Conservation (phyloP, 108 stramenopile species). For the Cyclotella atomus region DNA sequence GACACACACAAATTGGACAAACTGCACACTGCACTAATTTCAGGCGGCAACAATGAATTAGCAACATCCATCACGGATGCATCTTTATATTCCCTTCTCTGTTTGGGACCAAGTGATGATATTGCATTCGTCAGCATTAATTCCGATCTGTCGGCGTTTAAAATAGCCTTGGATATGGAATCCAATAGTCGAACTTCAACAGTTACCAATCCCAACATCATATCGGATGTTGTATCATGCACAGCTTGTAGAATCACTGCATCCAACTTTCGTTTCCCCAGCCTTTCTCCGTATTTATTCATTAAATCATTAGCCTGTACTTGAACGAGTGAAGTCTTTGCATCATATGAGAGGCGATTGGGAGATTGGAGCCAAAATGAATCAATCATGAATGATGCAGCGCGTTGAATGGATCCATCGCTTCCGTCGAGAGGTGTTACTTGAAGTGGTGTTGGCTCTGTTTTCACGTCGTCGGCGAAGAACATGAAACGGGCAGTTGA, state of each 20-base stretch:
- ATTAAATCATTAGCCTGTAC: slow-evolving; percentile 58
- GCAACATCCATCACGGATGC: slow-evolving; percentile 54
- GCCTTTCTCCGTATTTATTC: slow-evolving; percentile 66
- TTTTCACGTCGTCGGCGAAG: not conserved
- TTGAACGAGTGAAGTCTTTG: slow-evolving; percentile 33
- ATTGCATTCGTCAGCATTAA: slow-evolving; percentile 56
- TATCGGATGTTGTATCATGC: slow-evolving; percentile 29
- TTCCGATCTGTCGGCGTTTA: slow-evolving; percentile 56
- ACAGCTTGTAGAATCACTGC: slow-evolving; percentile 44
- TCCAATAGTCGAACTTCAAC: slow-evolving; percentile 58
- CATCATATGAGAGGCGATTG: slow-evolving; percentile 16
- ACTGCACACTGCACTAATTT: slow-evolving; percentile 55
- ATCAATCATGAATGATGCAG: slow-evolving; percentile 63
- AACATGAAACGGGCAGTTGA: slow-evolving; percentile 1
- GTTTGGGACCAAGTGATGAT: slow-evolving; percentile 64
- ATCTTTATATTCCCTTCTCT: slow-evolving; percentile 69
- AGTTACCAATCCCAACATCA: slow-evolving; percentile 59
- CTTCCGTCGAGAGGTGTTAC: slow-evolving; percentile 25
- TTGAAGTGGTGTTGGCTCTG: not conserved
- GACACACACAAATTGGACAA: slow-evolving; percentile 71
- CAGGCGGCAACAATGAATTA: slow-evolving; percentile 49
- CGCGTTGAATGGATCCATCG: slow-evolving; percentile 38
- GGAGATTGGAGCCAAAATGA: slow-evolving; percentile 64
- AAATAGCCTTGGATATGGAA: slow-evolving; percentile 25
- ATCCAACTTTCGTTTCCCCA: slow-evolving; percentile 64